phyloP scores from a whole-genome alignment of 1,284 basidiomycete genomes.

The Austroboletus niveus region DNA sequence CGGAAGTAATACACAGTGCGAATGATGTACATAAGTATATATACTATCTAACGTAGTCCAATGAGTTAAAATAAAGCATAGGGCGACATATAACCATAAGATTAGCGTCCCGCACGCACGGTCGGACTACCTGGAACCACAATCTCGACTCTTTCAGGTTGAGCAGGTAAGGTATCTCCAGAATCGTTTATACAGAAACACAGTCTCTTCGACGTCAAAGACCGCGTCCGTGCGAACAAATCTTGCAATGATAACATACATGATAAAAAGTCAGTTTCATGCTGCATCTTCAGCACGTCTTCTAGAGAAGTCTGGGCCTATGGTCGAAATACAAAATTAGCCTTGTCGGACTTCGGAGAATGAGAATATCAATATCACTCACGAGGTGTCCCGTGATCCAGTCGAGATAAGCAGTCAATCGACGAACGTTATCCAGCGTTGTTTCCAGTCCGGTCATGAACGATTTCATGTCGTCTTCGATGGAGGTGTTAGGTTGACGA shows the following conservation, averaged over 20 bases:
- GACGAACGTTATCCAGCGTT: conserved; percentile 18
- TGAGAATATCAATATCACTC: conserved; percentile 1
- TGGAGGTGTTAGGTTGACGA: conserved; percentile 1
- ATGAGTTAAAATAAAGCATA: conserved; percentile 11
- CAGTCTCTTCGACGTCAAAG: conserved; percentile 3
- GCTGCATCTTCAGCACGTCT: conserved; percentile 10
- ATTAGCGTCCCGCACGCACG: conserved; percentile 17
- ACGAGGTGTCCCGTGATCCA: conserved; percentile 29
- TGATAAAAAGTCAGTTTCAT: conserved; percentile 12
- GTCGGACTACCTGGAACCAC: conserved; percentile 26
- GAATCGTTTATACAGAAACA: conserved; percentile 10
- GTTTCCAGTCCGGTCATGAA: conserved; percentile 24
- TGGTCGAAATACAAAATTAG: conserved; percentile 4
- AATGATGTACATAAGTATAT: conserved; percentile 9
- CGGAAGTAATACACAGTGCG: conserved; percentile 3
- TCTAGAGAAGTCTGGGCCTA: conserved; percentile 22
- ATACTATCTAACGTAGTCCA: conserved; percentile 20
- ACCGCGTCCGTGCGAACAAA: conserved; percentile 19
- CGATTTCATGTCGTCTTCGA: conserved; percentile 8
- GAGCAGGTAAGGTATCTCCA: not conserved
- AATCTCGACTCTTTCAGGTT: conserved; percentile 15
- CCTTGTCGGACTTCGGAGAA: not conserved
- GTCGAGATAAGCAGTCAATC: conserved; percentile 30
- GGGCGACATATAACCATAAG: conserved; percentile 11
- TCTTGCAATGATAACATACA: conserved; percentile 21